These are phyloP conservation scores for Penicillium olsonii DNA, from an alignment of 2,329 filamentous ascomycete species.

Conservation along the genomic window DNA sequence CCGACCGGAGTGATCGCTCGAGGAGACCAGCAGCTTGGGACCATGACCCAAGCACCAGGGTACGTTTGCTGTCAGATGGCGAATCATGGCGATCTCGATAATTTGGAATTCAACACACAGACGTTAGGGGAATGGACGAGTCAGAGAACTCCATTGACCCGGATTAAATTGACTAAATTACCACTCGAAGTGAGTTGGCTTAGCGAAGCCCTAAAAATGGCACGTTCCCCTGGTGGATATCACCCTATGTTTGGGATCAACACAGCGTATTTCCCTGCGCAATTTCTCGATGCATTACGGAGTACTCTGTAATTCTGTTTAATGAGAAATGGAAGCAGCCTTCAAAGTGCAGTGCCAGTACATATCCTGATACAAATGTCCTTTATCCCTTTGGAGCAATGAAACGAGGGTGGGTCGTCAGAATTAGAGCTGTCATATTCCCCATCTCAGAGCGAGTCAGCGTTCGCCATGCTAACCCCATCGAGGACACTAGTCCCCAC, in stretches of 20 bases:
- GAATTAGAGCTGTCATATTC: conserved; percentile 37
- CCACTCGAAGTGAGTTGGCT: background rate
- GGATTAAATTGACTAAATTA: conserved; percentile 4
- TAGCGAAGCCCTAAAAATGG: conserved; percentile 15
- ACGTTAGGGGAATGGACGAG: conserved; percentile 20
- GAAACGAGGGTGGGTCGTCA: conserved; percentile 16
- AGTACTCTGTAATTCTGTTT: too few relatives aligned
- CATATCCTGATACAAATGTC: background rate
- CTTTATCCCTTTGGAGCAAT: conserved; percentile 1
- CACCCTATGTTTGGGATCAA: conserved; percentile 1
- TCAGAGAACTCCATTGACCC: conserved; percentile 10
- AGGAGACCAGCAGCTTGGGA: conserved; percentile 23
- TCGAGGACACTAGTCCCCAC: conserved; percentile 15
- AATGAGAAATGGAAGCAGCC: too few relatives aligned
- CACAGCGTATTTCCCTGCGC: background rate
- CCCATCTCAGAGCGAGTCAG: conserved; percentile 9
- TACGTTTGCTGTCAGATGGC: conserved; percentile 26
- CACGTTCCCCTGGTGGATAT: conserved; percentile 19
- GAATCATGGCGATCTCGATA: conserved; percentile 12
- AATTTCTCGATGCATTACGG: background rate
- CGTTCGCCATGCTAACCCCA: conserved; percentile 10
- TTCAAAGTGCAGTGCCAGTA: background rate
- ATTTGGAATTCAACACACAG: conserved; percentile 28
- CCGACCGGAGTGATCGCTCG: conserved; percentile 17
- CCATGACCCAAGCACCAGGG: conserved; percentile 25